phyloP scores from a whole-genome alignment of 257 asterid genomes.

The Solanum acaule region DNA sequence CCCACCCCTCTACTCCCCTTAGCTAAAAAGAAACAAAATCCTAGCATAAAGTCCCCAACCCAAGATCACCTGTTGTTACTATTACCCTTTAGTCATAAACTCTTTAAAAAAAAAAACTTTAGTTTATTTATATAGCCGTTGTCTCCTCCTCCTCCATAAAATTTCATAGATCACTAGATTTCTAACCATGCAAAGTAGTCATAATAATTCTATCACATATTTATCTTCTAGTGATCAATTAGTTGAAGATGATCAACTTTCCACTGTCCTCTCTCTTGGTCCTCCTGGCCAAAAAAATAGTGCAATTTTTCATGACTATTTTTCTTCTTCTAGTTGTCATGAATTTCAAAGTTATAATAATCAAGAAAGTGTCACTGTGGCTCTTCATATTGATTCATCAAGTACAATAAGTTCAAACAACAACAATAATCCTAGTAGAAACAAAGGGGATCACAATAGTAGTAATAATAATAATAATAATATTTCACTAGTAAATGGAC shows the following conservation, averaged over 20 bases:
- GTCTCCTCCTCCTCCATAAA: neutral
- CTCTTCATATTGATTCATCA: slow-evolving; percentile 49
- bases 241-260: slow-evolving; percentile 31
- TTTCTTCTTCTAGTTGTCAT: neutral
- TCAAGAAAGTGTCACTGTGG: slow-evolving; percentile 43
- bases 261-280: slow-evolving; percentile 62
- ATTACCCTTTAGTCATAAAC: slow-evolving; percentile 7
- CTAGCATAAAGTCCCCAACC: slow-evolving; percentile 2
- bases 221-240: slow-evolving; percentile 19
- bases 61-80: neutral
- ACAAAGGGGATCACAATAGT: neutral
- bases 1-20: neutral
- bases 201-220: slow-evolving; percentile 19
- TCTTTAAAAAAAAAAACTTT: neutral
- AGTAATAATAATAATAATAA: neutral
- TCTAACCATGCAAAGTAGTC: slow-evolving; percentile 36
- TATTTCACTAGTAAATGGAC: slow-evolving; percentile 17
- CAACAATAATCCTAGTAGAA: slow-evolving; percentile 15
- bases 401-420: slow-evolving; percentile 3
- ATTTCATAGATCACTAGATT: neutral
- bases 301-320: slow-evolving; percentile 9
- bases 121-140: slow-evolving; percentile 1
- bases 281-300: slow-evolving; percentile 57
- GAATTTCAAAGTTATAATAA: neutral
- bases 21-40: neutral